Base-by-base conservation (phyloP, 495 filamentous ascomycete species). In the Aspergillus hancockii region DNA sequence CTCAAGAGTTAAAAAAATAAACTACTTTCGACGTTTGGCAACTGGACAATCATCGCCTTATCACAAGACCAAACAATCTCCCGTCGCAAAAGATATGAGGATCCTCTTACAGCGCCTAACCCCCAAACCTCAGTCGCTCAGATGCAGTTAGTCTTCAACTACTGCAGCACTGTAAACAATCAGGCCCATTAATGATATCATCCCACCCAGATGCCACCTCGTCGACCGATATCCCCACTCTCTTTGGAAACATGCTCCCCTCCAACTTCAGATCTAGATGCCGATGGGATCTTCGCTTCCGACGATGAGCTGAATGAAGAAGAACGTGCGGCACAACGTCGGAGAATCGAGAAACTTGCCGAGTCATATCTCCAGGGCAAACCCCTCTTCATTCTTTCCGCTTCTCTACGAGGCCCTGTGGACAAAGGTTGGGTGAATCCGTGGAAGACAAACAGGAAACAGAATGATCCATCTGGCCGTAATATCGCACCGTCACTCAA, bases 391-490 rank as follows among this genome's bases (percentile, higher is more conserved):
- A 80, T 92, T 18, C 67, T 86, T 3, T 88, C 87, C 6, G 84
- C 88, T 13, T 76, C 78, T 10, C 70, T 91, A 18, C 77, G 72
- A 21, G 88, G 88, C 0, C 88, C 88, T 0, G 87, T 90, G 51
- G 79, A 84, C 16, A 68, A 76, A 0, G 79, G 76, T 28, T 91
- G 88, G 88, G 59, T 62, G 23, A 90, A 90, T 61, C 88, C 87
- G 0, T 90, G 86, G 88, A 75, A 63, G 31, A 78, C 75, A 51
- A 51, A 70, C 7, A 59, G 77, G 51, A 65, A 50, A 49, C 51
- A 43, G 23, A 36, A 28, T 10, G 21, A 8, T n/a, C 14, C 50
- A 14, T 2, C 41, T 14, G 12, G 52, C 16, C 10, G 12, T n/a
- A 9, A 58, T 25, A 10, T 34, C 30, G 22, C 13, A 25, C 28